Conservation (phyloP, 164 flowering plant genomes). For the Cinnamomum micranthum region DNA sequence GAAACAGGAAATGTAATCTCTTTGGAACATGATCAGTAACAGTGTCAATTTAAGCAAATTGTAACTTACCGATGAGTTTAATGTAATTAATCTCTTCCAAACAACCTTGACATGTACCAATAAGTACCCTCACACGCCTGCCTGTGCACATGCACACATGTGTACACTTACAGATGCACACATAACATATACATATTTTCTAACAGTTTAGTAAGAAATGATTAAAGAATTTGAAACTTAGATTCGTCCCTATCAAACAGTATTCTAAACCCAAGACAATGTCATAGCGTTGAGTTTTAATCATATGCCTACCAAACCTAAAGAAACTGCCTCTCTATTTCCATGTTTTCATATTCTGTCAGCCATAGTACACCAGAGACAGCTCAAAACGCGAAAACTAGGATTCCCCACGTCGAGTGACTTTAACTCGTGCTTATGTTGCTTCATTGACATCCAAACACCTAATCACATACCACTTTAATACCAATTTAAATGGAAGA, state of each 20-base stretch:
- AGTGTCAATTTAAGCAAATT: no score
- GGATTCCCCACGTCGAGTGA: conserved; percentile 1
- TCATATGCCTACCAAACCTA: neutral
- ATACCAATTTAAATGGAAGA: neutral
- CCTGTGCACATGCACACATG: neutral
- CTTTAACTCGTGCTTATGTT: neutral
- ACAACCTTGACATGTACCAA: neutral
- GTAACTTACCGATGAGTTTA: no score
- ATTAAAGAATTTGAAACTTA: neutral
- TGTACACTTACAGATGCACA: neutral
- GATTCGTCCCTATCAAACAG: neutral
- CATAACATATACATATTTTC: neutral
- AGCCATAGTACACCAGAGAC: neutral
- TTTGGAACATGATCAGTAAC: no score
- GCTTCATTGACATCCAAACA: neutral
- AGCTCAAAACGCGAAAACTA: neutral
- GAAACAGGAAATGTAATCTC: no score
- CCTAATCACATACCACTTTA: neutral
- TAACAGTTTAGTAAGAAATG: neutral
- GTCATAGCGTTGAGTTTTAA: neutral
- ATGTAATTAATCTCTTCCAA: no score
- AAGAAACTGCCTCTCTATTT: neutral
- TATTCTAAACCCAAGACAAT: neutral
- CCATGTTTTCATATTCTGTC: neutral
- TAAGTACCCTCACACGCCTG: neutral